Percentiles rank a stretch among this genome's conserved stretches.
Evolutionary conservation across 257 asterid species (phyloP).

Genomic region (Solanum paucissectum): DNA sequence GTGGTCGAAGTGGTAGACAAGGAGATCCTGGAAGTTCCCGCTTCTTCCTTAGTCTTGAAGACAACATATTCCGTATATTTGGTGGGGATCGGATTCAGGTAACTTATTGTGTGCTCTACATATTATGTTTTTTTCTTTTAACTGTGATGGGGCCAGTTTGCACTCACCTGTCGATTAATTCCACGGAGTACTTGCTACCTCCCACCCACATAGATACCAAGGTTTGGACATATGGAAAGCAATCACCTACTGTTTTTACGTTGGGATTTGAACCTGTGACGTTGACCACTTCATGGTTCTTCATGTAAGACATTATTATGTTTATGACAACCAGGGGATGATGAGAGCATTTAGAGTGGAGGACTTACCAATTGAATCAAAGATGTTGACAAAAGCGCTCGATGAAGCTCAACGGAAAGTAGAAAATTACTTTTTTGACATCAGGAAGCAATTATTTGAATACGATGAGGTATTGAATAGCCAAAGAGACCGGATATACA

Average conservation of each 20-base stretch:
- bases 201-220: background rate
- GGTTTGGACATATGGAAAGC: background rate
- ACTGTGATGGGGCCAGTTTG: background rate
- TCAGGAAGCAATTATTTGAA: constrained; percentile 88
- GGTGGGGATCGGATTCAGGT: constrained; percentile 99
- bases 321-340: constrained; percentile 54
- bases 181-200: background rate
- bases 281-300: background rate
- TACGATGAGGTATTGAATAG: constrained; percentile 96
- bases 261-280: background rate
- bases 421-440: constrained; percentile 95
- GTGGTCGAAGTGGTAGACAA: constrained; percentile 99
- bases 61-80: constrained; percentile 90
- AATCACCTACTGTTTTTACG: background rate
- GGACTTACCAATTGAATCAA: constrained; percentile 96
- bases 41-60: constrained; percentile 97
- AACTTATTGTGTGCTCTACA: background rate
- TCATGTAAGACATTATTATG: constrained; percentile 8
- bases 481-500: constrained; percentile 94
- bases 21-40: constrained; percentile 99
- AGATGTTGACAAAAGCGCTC: constrained; percentile 93
- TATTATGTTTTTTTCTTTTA: background rate
- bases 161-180: background rate
- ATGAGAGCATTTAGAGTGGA: constrained; percentile 99
- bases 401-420: constrained; percentile 99